Evolutionary conservation across 2,329 filamentous ascomycete genomes (phyloP), one percentile per base, ranked within the genome.

Genomic region (Pseudopithomyces maydicus): DNA sequence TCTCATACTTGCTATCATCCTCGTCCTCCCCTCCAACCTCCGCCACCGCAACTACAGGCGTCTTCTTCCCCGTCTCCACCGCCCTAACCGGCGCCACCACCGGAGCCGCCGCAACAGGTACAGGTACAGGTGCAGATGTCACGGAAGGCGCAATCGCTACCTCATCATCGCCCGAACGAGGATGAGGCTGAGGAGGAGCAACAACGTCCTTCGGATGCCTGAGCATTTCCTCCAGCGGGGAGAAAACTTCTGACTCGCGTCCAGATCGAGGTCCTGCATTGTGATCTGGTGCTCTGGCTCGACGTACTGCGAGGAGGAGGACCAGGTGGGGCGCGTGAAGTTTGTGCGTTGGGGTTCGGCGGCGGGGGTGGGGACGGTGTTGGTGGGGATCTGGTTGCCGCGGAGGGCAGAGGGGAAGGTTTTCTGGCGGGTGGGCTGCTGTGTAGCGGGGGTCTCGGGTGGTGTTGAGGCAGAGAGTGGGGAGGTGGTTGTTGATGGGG

Each of bases 231-330:
- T 62, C 58, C 32, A 63, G 22, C 4, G 62, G 56, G 64, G 62
- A 8, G 62, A 61, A 43, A 60, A 60, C 23, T 66, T 65, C 32
- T 63, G 59, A 11, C 35, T n/a, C 6, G 45, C 17, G 14, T 67
- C 64, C 17, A 62, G 42, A 39, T 66, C 63, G 10, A 63, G 44
- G 42, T 66, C 64, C 2, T 46, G 54, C 62, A 67, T 62, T 6
- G 33, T 38, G 29, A 65, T 65, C 43, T 63, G 51, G 26, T 57
- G 41, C 8, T 61, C 49, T 1, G 58, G 56, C 38, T 61, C 61
- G 20, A 54, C 42, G 36, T 61, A 47, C 10, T 47, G 44, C 11
- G 44, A 47, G 10, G 44, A 47, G 8, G 54, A 38, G 4, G 54
- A 57, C 6, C 48, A 52, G 6, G 12, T 35, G 10, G 49, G 48